Evolutionary conservation across 31 red algal species (phyloP).

Genomic region (Endocladia muricata): DNA sequence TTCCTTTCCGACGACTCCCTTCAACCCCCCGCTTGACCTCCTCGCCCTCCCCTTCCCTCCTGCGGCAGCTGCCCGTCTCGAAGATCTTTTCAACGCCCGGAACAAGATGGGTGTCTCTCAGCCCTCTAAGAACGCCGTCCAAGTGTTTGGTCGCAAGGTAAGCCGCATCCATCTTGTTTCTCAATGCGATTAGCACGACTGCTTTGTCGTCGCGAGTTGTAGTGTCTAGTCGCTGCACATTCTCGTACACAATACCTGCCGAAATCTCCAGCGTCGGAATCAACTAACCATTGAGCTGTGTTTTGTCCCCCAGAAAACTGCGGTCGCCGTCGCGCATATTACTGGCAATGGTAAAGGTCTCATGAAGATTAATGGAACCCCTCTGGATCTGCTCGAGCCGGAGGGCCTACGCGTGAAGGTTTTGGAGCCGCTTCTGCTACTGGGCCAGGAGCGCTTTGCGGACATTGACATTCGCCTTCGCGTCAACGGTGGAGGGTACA

Average conservation of each 20-base stretch:
- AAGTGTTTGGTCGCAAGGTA: conserved; percentile 95
- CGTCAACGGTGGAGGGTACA: conserved; percentile 94
- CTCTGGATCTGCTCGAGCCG: conserved; percentile 94
- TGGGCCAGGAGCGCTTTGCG: conserved; percentile 96
- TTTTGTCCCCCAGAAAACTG: conserved; percentile 96
- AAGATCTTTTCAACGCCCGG: no score
- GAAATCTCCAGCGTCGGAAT: no score
- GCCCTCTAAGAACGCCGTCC: conserved; percentile 76
- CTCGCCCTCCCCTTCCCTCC: no score
- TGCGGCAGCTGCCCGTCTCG: no score
- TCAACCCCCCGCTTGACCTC: no score
- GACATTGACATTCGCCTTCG: conserved; percentile 94
- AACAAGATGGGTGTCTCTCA: conserved; percentile 14
- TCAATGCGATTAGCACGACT: background rate
- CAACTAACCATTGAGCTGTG: no score
- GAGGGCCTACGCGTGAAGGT: conserved; percentile 93
- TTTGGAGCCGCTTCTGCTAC: conserved; percentile 93
- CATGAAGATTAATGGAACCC: conserved; percentile 96
- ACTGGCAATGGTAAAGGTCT: conserved; percentile 93
- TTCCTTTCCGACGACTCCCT: no score
- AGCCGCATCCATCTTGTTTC: no score
- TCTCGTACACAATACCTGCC: background rate
- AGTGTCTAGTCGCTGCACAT: background rate
- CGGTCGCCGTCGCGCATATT: conserved; percentile 95
- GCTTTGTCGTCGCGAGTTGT: background rate